Evolutionary conservation across 495 filamentous ascomycete species (phyloP).

Genomic region (Penicillium angulare): DNA sequence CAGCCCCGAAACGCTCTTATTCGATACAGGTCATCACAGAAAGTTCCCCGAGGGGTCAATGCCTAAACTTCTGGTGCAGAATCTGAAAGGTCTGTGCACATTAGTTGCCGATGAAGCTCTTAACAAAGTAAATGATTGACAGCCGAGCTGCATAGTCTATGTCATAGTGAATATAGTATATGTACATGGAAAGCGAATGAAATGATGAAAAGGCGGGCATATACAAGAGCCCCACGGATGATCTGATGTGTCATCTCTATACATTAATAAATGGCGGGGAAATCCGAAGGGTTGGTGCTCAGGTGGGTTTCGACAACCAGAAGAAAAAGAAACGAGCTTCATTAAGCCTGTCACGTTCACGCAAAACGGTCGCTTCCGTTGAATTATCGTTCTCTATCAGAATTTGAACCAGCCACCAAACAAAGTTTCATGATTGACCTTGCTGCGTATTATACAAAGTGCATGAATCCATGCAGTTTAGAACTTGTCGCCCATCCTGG

Average conservation of each 20-base stretch:
- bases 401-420: slow-evolving; percentile 2
- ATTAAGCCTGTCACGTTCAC: no score
- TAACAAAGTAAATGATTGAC: neutral
- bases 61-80: no score
- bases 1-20: slow-evolving; percentile 20
- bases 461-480: slow-evolving; percentile 21
- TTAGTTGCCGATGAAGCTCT: neutral
- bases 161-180: slow-evolving; percentile 2
- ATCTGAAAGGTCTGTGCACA: slow-evolving; percentile 1
- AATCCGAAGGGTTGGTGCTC: no score
- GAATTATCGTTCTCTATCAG: no score
- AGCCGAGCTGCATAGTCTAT: neutral
- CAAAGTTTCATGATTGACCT: no score
- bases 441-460: no score
- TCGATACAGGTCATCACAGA: neutral
- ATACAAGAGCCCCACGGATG: neutral
- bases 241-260: no score
- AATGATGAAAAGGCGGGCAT: neutral
- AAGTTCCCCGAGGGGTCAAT: neutral
- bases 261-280: no score
- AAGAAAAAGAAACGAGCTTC: no score
- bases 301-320: no score
- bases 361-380: no score
- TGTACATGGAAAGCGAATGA: neutral
- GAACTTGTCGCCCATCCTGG: slow-evolving; percentile 42